These are phyloP conservation scores for Craspedostauros australis DNA, from an alignment of 108 stramenopile genomes.

Conservation along the genomic window DNA sequence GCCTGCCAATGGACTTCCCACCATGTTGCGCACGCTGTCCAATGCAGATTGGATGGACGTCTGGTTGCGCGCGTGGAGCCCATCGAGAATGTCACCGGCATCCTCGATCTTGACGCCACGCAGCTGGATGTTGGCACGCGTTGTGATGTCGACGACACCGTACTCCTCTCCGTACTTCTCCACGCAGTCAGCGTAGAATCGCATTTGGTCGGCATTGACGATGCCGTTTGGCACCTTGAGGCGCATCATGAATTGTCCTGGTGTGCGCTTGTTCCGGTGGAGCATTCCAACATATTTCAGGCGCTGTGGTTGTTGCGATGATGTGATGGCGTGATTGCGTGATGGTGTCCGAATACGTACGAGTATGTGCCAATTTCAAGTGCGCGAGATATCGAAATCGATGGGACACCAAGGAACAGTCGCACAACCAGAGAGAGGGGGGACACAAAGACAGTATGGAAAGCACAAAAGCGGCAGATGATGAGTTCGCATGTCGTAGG, in stretches of 20 bases:
- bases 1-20: slow-evolving; percentile 83
- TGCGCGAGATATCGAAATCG: too few relatives aligned
- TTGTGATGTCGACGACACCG: slow-evolving; percentile 86
- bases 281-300: slow-evolving; percentile 85
- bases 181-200: slow-evolving; percentile 65
- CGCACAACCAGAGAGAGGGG: too few relatives aligned
- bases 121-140: slow-evolving; percentile 80
- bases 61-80: slow-evolving; percentile 65
- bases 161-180: slow-evolving; percentile 64
- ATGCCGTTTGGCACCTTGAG: slow-evolving; percentile 83
- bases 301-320: slow-evolving; percentile 32
- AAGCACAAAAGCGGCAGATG: too few relatives aligned
- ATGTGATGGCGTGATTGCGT: slow-evolving; percentile 10
- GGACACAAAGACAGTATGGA: too few relatives aligned
- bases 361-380: too few relatives aligned
- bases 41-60: slow-evolving; percentile 70
- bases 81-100: slow-evolving; percentile 68
- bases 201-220: slow-evolving; percentile 71
- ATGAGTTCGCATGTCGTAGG: too few relatives aligned
- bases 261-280: slow-evolving; percentile 80
- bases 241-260: slow-evolving; percentile 90
- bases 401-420: too few relatives aligned
- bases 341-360: neutral
- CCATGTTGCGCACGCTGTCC: slow-evolving; percentile 87
- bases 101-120: slow-evolving; percentile 83